Base-by-base conservation (phyloP, 768 basidiomycete genomes). In the Hypholoma sublateritium region DNA sequence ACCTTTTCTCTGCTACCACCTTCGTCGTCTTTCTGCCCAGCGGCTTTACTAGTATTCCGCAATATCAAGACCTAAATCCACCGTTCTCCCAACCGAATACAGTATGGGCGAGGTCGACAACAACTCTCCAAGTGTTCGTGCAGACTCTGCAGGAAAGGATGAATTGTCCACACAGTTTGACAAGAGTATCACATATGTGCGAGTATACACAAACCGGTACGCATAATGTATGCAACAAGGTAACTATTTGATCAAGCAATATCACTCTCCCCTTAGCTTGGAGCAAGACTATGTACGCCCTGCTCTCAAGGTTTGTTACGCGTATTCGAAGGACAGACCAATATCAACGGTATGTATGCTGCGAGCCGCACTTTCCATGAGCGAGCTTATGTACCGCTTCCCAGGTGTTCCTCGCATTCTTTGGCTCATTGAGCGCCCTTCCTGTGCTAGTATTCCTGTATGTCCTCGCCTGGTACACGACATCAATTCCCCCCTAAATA, bases 371-470 rank as follows among this genome's bases (percentile, higher is more conserved):
- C 28, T 32, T 32, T 32, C 28, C 28, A 32, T 9, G 5, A 9
- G 28, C 28, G 28, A 32, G 28, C 28, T 32, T 5, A 32, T 32
- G 1, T 32, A 32, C n/a, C 28, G 28, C 28, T 32, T 32, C 1
- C 28, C 28, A 70, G 69, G 60, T 57, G 3, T 67, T 68, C 39
- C 37, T 67, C 24, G 57, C 59, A 11, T 62, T 63, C 36, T 65
- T 68, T 22, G 44, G 43, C 19, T 42, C 36, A 8, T 55, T 70
- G 35, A 65, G 63, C 56, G 34, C 59, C 25, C 47, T 68, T 1
- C 67, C 67, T 36, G 51, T 67, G 14, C 24, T 70, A 12, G 35
- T 61, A 16, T 68, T 70, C 45, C 35, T 67, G 67, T 68, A 58
- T 37, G 62, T 50, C n/a, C 8, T 22, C 14, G n/a, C 3, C 14